Evolutionary conservation across 768 basidiomycete genomes (phyloP), one percentile per base, ranked within the genome.

Genomic region (Serpula lacrymans): DNA sequence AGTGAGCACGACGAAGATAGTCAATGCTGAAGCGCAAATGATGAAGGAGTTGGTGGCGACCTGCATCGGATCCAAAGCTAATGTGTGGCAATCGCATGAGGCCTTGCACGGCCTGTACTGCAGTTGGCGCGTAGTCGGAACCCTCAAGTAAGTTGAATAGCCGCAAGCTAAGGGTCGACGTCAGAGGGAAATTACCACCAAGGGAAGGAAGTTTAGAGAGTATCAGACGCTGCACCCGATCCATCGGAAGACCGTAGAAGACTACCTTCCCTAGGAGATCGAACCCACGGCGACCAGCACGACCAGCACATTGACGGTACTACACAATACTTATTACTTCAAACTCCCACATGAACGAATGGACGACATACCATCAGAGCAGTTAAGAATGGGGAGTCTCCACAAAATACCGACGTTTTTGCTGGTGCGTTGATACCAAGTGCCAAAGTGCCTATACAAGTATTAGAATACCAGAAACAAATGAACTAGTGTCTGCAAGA

Each of bases 401-500:
- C 77, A 39, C 71, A 75, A 50, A 85, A 85, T 5, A 81, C 69
- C 2, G 76, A 68, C 0, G 84, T 81, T 50, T 75, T 82, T 0
- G 81, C 71, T 1, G 84, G 84, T 0, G 82, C 83, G 51, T 87
- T 87, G 51, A 87, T 87, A 42, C 84, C 85, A 11, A 87, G 64
- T 1, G 84, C 84, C 40, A 86, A 64, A 5, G 83, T 85, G 1
- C 78, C 80, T 79, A n/a, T n/a, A n/a, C n/a, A n/a, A n/a, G n/a
- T n/a, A 16, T 18, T 27, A 39, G 26, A 24, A 33, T 9, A 16
- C n/a, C 18, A 46, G 28, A 41, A 10, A 3, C 12, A 6, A 35
- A 48, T 8, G 16, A 18, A 39, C 20, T 13, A 23, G 36, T 22
- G 8, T 1, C 3, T 14, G 3, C 3, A 39, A 21, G 6, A 44